Conservation (phyloP, 2,329 filamentous ascomycete species). For the Trichophaea hybrida region DNA sequence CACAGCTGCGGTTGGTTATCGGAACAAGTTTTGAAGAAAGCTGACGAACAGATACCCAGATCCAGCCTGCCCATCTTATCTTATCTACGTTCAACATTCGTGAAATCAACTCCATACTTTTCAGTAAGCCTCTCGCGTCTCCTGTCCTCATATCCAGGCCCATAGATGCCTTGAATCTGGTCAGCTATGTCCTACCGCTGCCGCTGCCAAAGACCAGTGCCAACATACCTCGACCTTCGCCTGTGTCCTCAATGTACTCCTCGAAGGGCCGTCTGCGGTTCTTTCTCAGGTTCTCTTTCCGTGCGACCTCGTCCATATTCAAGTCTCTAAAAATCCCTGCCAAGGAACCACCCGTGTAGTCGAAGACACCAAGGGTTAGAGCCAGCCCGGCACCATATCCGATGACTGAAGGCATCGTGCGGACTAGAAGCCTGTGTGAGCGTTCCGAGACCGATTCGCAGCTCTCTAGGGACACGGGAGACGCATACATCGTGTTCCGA, state of each 20-base stretch:
- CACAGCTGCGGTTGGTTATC: not conserved
- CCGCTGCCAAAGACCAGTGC: not conserved
- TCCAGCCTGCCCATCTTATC: not conserved
- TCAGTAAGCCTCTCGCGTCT: conserved; percentile 68
- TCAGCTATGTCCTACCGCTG: not conserved
- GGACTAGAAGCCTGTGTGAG: conserved; percentile 32
- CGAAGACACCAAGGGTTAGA: conserved; percentile 46
- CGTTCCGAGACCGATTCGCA: not conserved
- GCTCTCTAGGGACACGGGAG: not conserved
- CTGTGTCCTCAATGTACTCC: conserved; percentile 67
- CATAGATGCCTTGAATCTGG: conserved; percentile 51
- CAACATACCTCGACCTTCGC: conserved; percentile 68
- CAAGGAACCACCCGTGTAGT: conserved; percentile 50
- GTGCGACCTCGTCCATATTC: conserved; percentile 57
- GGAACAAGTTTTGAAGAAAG: not conserved
- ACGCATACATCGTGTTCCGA: conserved; percentile 58
- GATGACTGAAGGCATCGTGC: conserved; percentile 55
- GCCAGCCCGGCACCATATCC: conserved; percentile 50
- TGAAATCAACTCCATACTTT: conserved; percentile 76
- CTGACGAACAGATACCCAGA: not conserved
- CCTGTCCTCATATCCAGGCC: conserved; percentile 70
- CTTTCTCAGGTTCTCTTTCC: conserved; percentile 59
- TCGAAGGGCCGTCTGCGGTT: conserved; percentile 59
- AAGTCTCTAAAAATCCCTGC: conserved; percentile 42
- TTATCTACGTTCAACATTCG: conserved; percentile 38